phyloP scores from a whole-genome alignment of 352 stramenopile species.

The Phytophthora pini region DNA sequence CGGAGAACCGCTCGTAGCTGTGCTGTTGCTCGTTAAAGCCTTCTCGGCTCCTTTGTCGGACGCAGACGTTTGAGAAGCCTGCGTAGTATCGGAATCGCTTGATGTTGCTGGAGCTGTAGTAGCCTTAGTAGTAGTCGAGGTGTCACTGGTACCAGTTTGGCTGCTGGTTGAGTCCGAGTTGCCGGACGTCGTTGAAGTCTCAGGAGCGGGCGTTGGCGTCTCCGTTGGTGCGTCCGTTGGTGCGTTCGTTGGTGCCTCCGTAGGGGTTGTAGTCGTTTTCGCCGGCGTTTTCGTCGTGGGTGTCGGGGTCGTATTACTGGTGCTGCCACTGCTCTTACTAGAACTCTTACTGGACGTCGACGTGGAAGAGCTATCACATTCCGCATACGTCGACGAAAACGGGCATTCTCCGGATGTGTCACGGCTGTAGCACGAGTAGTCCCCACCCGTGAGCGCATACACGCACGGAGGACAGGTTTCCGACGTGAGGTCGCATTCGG shows the following conservation, averaged over 20 bases:
- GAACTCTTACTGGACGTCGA: conserved; percentile 13
- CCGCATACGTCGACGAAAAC: conserved; percentile 33
- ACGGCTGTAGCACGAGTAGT: conserved; percentile 73
- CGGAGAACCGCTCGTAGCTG: conserved; percentile 24
- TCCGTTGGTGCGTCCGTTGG: conserved; percentile 3
- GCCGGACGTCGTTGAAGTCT: conserved; percentile 2
- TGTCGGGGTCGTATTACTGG: conserved; percentile 4
- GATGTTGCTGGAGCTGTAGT: neutral
- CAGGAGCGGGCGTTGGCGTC: neutral
- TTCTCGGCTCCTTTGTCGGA: conserved; percentile 5
- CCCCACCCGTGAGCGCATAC: conserved; percentile 64
- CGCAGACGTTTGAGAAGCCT: conserved; percentile 10
- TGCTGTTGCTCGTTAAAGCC: conserved; percentile 15
- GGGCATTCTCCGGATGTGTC: conserved; percentile 30
- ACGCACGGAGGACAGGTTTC: conserved; percentile 65
- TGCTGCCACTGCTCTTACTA: conserved; percentile 4
- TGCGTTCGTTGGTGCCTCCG: neutral
- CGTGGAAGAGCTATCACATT: conserved; percentile 26
- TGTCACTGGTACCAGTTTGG: conserved; percentile 10
- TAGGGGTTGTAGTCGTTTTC: conserved; percentile 7
- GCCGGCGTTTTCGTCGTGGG: conserved; percentile 19
- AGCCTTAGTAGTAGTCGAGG: neutral
- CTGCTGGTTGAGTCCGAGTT: conserved; percentile 5
- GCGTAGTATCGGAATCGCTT: conserved; percentile 2
- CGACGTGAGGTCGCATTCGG: conserved; percentile 51